These are phyloP conservation scores for Phytopythium cucurbitacearum DNA, from an alignment of 352 stramenopile species.

Conservation along the genomic window DNA sequence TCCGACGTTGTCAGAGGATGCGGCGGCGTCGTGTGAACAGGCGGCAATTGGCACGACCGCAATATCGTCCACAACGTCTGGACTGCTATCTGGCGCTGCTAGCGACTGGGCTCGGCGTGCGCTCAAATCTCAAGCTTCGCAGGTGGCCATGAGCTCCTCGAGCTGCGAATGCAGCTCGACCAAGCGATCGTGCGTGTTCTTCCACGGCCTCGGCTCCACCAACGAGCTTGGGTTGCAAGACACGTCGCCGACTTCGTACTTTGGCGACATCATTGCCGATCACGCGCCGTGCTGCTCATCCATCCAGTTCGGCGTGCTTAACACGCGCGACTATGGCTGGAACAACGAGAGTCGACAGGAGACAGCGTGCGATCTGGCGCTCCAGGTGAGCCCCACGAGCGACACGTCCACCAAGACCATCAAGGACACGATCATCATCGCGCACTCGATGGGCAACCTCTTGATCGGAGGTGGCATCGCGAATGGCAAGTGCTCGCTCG, in stretches of 20 bases:
- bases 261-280: constrained; percentile 30
- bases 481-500: constrained; percentile 32
- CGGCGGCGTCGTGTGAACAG: not conserved
- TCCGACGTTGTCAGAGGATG: not conserved
- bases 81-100: not conserved
- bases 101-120: not conserved
- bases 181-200: constrained; percentile 40
- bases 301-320: constrained; percentile 40
- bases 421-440: constrained; percentile 37
- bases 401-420: constrained; percentile 16
- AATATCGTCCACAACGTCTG: not conserved
- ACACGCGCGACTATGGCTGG: constrained; percentile 29
- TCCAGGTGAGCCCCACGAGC: constrained; percentile 14
- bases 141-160: constrained; percentile 9
- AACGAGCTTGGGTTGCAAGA: constrained; percentile 17
- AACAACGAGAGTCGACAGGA: constrained; percentile 31
- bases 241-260: constrained; percentile 19
- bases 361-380: constrained; percentile 24
- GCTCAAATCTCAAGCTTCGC: constrained; percentile 1
- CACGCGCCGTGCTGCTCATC: constrained; percentile 43
- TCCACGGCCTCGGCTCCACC: constrained; percentile 31
- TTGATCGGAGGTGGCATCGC: constrained; percentile 34
- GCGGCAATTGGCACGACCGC: not conserved
- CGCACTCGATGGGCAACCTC: constrained; percentile 48
- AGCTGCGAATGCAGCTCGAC: constrained; percentile 24